Conservation (phyloP, 805 yeast genomes). For the Starmerella sp. region DNA sequence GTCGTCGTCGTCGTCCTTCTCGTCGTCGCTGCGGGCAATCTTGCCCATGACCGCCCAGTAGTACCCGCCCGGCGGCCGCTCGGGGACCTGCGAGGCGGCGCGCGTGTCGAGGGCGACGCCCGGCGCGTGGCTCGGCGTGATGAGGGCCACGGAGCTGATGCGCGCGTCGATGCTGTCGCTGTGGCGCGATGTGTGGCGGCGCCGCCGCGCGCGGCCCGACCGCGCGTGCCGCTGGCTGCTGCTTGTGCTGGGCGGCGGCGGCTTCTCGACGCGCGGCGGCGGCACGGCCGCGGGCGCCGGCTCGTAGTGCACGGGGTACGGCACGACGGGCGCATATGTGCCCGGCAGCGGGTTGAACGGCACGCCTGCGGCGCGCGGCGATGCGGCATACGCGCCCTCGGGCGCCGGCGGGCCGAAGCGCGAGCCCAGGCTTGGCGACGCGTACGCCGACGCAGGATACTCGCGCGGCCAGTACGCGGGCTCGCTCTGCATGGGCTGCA, state of each 20-base stretch:
- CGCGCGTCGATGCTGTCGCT: neutral
- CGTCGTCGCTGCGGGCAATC: neutral
- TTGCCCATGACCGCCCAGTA: constrained; percentile 18
- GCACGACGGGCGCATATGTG: neutral
- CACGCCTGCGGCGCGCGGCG: neutral
- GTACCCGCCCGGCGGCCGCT: constrained; percentile 21
- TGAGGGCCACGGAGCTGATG: constrained; percentile 2
- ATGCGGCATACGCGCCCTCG: neutral
- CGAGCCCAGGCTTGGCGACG: neutral
- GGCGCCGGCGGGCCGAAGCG: neutral
- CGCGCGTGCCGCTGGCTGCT: neutral
- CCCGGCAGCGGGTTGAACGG: neutral
- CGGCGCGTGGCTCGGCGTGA: constrained; percentile 3
- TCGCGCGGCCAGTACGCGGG: neutral
- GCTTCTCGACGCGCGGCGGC: neutral
- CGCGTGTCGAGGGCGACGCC: neutral
- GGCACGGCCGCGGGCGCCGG: neutral
- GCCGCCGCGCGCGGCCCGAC: neutral
- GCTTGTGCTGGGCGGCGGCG: neutral
- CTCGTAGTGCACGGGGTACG: neutral
- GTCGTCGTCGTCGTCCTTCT: constrained; percentile 4
- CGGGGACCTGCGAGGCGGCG: constrained; percentile 5
- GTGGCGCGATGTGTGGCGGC: constrained; percentile 6
- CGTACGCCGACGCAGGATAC: neutral
- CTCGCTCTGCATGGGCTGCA: no score